A percentile compares a stretch with the other conserved stretches of the same genome.
Evolutionary conservation across 371 early-diverging fungal genomes (phyloP).

Genomic region (Chytridium lagenaria): DNA sequence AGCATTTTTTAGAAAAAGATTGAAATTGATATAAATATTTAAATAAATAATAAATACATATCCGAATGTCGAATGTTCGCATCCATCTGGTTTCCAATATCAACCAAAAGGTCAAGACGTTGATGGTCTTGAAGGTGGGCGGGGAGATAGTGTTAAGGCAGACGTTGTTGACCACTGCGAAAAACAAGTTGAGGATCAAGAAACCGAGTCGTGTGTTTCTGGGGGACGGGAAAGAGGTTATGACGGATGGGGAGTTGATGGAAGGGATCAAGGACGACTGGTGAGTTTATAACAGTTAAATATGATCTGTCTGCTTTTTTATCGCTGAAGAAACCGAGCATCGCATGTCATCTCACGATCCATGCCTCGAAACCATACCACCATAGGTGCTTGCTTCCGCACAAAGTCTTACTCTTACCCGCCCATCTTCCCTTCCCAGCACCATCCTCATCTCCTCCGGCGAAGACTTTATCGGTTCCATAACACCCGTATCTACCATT

Average conservation of each 20-base stretch:
- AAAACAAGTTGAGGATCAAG: slow-evolving; percentile 37
- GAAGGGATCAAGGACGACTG: slow-evolving; percentile 18
- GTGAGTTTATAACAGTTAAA: slow-evolving; percentile 17
- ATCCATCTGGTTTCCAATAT: slow-evolving; percentile 7
- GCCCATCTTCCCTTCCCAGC: slow-evolving; percentile 5
- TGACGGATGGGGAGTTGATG: slow-evolving; percentile 5
- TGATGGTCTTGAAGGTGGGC: slow-evolving; percentile 3
- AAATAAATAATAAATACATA: not conserved
- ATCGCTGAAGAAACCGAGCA: too few relatives aligned
- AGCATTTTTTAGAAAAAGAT: slow-evolving; percentile 10
- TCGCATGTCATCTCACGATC: too few relatives aligned
- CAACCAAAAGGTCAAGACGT: slow-evolving; percentile 6
- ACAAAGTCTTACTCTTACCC: not conserved
- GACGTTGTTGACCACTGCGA: slow-evolving; percentile 24
- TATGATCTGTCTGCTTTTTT: not conserved
- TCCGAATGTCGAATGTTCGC: not conserved
- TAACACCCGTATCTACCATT: not conserved
- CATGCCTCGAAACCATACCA: not conserved
- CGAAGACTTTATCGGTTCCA: slow-evolving; percentile 27
- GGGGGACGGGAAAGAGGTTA: slow-evolving; percentile 20
- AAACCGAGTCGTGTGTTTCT: slow-evolving; percentile 21
- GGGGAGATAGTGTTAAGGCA: not conserved
- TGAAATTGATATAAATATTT: too few relatives aligned
- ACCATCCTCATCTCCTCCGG: slow-evolving; percentile 11
- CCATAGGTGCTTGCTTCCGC: not conserved